Evolutionary conservation across 75 land plant species (phyloP).

Genomic region (Larix kaempferi): DNA sequence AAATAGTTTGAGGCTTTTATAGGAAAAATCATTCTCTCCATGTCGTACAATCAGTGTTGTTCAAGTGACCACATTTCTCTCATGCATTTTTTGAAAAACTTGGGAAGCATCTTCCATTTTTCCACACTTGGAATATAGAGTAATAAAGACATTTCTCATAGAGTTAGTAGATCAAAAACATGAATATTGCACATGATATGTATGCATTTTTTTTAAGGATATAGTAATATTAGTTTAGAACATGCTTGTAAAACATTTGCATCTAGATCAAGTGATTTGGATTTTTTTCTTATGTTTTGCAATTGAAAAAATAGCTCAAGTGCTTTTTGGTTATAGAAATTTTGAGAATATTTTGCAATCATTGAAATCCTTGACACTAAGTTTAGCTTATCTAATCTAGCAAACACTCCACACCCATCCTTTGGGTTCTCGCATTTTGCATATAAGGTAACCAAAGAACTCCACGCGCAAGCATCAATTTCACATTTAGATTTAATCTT

Average conservation of each 20-base stretch:
- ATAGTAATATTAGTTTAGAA: neutral
- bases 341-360: neutral
- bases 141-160: slow-evolving; percentile 63
- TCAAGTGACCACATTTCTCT: slow-evolving; percentile 60
- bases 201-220: neutral
- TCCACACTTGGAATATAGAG: slow-evolving; percentile 53
- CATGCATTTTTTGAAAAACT: slow-evolving; percentile 52
- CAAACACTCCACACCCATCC: neutral
- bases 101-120: slow-evolving; percentile 21
- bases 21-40: slow-evolving; percentile 18
- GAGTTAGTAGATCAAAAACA: neutral
- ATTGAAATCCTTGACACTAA: too few relatives aligned
- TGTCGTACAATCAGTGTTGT: slow-evolving; percentile 56
- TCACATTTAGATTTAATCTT: neutral
- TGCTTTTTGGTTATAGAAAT: slow-evolving; percentile 3
- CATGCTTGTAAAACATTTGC: neutral
- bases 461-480: slow-evolving; percentile 6
- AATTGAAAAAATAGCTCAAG: neutral
- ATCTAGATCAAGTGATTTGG: neutral
- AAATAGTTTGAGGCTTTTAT: slow-evolving; percentile 40
- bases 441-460: slow-evolving; percentile 11
- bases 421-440: neutral
- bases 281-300: neutral
- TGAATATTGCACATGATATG: neutral
- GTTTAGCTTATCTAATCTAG: neutral